Percentiles rank a stretch among this genome's conserved stretches.
Conservation (phyloP, 305 asterid genomes). For the Coffea humblotiana region DNA sequence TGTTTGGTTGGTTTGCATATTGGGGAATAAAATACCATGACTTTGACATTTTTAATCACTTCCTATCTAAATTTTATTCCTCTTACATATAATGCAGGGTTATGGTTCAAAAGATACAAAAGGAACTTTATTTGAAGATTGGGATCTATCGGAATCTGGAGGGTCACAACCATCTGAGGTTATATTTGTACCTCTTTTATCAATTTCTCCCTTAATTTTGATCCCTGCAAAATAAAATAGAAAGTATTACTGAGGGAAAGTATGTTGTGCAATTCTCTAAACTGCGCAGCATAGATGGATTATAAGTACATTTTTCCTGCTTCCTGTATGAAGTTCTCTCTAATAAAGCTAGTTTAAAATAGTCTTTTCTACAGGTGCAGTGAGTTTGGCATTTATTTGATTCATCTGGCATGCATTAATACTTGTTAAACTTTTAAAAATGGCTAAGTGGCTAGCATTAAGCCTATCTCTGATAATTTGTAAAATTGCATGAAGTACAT, state of each 20-base stretch:
- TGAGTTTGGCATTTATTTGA: neutral
- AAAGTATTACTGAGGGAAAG: neutral
- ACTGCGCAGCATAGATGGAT: neutral
- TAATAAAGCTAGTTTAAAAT: slow-evolving; percentile 7
- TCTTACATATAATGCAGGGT: slow-evolving; percentile 58
- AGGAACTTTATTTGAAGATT: slow-evolving; percentile 61
- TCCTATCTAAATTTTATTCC: slow-evolving; percentile 14
- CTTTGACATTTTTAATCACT: neutral
- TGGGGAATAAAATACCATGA: neutral
- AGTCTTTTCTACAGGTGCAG: neutral
- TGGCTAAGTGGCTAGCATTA: neutral
- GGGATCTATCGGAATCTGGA: slow-evolving; percentile 94
- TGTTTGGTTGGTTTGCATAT: neutral
- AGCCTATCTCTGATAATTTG: neutral
- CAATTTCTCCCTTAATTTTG: neutral
- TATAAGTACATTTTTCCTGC: neutral
- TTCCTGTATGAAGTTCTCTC: slow-evolving; percentile 5
- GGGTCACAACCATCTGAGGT: slow-evolving; percentile 71
- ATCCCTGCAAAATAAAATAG: neutral
- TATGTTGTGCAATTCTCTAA: neutral
- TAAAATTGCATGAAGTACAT: neutral
- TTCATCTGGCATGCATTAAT: neutral
- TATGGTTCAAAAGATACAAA: slow-evolving; percentile 82
- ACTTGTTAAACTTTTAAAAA: neutral
- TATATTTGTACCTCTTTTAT: slow-evolving; percentile 26